Conservation (phyloP, 495 filamentous ascomycete genomes). For the Acidiella bohemica region DNA sequence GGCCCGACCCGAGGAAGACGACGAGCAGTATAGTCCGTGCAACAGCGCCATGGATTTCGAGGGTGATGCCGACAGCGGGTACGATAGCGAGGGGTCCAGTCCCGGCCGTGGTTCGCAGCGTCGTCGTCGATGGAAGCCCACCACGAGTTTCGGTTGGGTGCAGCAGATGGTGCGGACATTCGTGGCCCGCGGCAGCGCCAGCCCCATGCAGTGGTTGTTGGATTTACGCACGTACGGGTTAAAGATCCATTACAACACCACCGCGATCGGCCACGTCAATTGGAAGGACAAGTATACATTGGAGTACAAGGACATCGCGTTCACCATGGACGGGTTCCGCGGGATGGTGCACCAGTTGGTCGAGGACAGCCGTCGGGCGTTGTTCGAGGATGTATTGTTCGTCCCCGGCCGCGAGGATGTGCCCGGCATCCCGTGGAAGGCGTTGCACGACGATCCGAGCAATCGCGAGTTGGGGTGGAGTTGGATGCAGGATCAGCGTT, state of each 20-base stretch:
- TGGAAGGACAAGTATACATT: not conserved
- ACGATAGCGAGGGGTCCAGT: not conserved
- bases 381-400: constrained; percentile 10
- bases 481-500: constrained; percentile 1
- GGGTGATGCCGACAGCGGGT: not conserved
- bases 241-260: constrained; percentile 2
- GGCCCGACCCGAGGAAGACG: no score
- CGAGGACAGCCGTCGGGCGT: not conserved
- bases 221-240: not conserved
- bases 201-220: not conserved
- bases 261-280: not conserved
- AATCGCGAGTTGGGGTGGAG: not conserved
- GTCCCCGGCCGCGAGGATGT: not conserved
- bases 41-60: no score
- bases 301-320: not conserved
- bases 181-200: not conserved
- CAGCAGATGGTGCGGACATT: not conserved
- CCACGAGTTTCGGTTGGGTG: not conserved
- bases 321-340: constrained; percentile 1
- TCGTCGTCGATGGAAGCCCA: not conserved
- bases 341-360: constrained; percentile 8
- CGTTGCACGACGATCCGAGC: constrained; percentile 4
- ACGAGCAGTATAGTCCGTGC: no score
- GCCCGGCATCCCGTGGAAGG: not conserved
- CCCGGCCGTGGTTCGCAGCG: not conserved